phyloP scores from a whole-genome alignment of 2,329 filamentous ascomycete genomes.

The Aspergillus chevalieri region DNA sequence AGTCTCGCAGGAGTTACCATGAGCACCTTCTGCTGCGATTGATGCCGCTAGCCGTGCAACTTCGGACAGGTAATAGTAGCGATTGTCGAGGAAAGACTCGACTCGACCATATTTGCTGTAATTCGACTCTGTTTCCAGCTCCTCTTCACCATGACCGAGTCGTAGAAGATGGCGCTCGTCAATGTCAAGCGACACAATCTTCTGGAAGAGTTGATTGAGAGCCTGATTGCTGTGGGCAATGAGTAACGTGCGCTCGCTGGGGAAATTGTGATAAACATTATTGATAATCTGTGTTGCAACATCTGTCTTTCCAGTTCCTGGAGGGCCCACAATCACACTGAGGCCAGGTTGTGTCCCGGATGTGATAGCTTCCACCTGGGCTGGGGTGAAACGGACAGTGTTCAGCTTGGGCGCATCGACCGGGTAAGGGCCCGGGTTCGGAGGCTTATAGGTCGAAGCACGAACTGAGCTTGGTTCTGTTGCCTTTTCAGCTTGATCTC shows the following conservation, averaged over 20 bases:
- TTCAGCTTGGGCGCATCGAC: conserved; percentile 78
- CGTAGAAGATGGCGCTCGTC: conserved; percentile 89
- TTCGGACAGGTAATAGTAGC: conserved; percentile 69
- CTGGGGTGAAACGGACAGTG: conserved; percentile 77
- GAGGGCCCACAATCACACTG: conserved; percentile 88
- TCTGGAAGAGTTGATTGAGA: conserved; percentile 93
- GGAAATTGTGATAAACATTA: conserved; percentile 98
- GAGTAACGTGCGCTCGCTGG: conserved; percentile 80
- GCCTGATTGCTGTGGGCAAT: conserved; percentile 98
- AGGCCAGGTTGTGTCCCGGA: conserved; percentile 92
- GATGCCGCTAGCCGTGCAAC: conserved; percentile 80
- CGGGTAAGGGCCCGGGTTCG: conserved; percentile 84
- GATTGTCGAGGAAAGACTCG: conserved; percentile 88
- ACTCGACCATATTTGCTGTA: conserved; percentile 94
- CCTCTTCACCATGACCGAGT: conserved; percentile 91
- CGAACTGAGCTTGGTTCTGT: conserved; percentile 60
- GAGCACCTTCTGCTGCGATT: conserved; percentile 83
- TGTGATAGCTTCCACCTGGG: conserved; percentile 85
- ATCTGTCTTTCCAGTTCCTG: conserved; percentile 97
- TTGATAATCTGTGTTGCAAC: conserved; percentile 98
- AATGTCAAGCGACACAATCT: conserved; percentile 93
- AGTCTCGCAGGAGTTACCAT: conserved; percentile 92
- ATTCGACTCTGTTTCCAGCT: conserved; percentile 74
- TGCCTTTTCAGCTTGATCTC: conserved; percentile 66
- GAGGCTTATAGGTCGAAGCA: conserved; percentile 83